phyloP scores from a whole-genome alignment of 768 basidiomycete genomes.

The Hypholoma fasciculare region DNA sequence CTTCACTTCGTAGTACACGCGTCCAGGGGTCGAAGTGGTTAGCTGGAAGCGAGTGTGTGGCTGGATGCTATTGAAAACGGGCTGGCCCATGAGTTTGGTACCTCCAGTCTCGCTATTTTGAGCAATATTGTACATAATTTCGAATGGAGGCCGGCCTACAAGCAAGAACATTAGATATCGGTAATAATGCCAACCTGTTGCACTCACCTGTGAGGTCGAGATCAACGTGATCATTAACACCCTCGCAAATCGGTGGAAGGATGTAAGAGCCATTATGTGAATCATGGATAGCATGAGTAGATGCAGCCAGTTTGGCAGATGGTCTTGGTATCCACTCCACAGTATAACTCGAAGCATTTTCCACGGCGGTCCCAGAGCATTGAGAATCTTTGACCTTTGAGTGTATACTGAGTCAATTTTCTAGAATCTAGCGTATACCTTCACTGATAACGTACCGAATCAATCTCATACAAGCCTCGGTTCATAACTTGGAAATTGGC shows the following conservation, averaged over 20 bases:
- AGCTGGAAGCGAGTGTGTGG: conserved; percentile 78
- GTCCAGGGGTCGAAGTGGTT: conserved; percentile 73
- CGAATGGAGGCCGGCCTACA: conserved; percentile 88
- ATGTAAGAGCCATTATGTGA: conserved; percentile 73
- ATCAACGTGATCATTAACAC: conserved; percentile 77
- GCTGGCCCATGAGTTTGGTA: conserved; percentile 71
- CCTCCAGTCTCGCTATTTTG: conserved; percentile 66
- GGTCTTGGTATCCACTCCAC: conserved; percentile 85
- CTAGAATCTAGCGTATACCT: not conserved
- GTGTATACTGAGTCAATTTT: conserved; percentile 11
- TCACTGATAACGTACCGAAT: conserved; percentile 46
- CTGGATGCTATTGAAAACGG: conserved; percentile 84
- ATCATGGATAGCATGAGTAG: conserved; percentile 57
- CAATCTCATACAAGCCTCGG: conserved; percentile 74
- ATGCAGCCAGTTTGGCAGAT: conserved; percentile 62
- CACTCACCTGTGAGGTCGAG: conserved; percentile 71
- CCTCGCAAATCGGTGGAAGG: conserved; percentile 79
- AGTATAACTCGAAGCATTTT: conserved; percentile 59
- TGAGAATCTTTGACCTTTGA: conserved; percentile 78
- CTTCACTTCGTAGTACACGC: conserved; percentile 88
- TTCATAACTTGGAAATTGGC: conserved; percentile 71
- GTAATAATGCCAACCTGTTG: conserved; percentile 9
- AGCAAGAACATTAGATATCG: not conserved
- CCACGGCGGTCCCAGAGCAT: conserved; percentile 74
- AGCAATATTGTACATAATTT: conserved; percentile 87